Base-by-base conservation (phyloP, 495 filamentous ascomycete genomes). In the Penicillium flavigenum region DNA sequence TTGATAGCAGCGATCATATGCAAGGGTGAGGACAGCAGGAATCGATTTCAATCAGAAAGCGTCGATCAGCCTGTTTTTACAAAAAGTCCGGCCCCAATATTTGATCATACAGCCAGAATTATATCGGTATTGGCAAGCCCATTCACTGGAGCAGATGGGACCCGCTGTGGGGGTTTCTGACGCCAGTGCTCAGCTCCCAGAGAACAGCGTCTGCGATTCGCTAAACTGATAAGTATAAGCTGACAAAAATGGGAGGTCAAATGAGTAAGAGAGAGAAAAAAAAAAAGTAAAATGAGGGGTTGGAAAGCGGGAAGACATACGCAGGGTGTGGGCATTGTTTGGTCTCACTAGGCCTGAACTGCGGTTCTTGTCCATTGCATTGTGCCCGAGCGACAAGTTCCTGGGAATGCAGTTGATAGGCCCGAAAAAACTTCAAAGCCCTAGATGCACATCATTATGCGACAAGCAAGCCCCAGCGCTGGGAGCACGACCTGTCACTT, bases 1-100 rank as follows among this genome's bases (percentile, higher is more conserved):
- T 47, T 51, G 56, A 56, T 54, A 47, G 16, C 47, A 24, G 54
- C 43, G 60, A 63, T 56, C 55, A 53, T 53, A 63, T 61, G 63
- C 61, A 66, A 66, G 61, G 63, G 58, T 47, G 59, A 53, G 36
- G 4, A 27, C 17, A 50, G 19, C 24, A 38, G 31, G 10, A 20
- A 29, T 27, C 8, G 31, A 19, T 10, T 12, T 27, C 8, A 24
- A 27, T 39, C 34, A 42, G 16, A 42, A n/a, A 8, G 36, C 20
- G 49, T 16, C 47, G 47, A 32, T 51, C 48, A 47, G 24, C 17
- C 22, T 5, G 22, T n/a, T n/a, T n/a, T n/a, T n/a, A 22, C 22
- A 22, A 31, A 31, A 52, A 52, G 36, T 41, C 14, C 22, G 29
- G 6, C n/a, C 20, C 20, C 32, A 17, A 31, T 10, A 29, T 27